These are phyloP conservation scores for Syzygium jambos DNA, from an alignment of 345 rosid genomes.

Conservation along the genomic window DNA sequence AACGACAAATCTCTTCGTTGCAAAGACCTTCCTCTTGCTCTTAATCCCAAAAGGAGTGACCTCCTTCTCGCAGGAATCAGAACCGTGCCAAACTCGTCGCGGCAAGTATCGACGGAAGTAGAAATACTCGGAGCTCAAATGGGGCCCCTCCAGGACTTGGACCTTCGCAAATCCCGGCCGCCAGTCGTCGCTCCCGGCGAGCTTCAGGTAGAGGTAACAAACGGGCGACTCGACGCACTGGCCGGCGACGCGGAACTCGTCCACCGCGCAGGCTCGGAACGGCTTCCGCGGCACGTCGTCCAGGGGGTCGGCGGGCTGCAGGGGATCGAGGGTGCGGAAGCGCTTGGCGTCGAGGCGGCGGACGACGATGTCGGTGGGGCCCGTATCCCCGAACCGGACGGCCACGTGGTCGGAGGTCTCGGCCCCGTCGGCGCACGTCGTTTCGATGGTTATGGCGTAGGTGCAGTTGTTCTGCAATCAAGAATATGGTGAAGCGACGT, in stretches of 20 bases:
- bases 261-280: conserved; percentile 42
- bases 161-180: conserved; percentile 37
- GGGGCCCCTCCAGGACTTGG: conserved; percentile 12
- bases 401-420: conserved; percentile 29
- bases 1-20: neutral
- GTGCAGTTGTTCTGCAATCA: conserved; percentile 22
- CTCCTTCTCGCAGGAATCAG: conserved; percentile 29
- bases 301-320: conserved; percentile 21
- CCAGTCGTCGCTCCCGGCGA: conserved; percentile 38
- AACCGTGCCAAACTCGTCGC: conserved; percentile 39
- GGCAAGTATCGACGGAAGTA: conserved; percentile 40
- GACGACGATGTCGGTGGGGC: conserved; percentile 28
- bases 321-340: conserved; percentile 22
- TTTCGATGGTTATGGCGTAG: conserved; percentile 36
- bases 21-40: conserved; percentile 19
- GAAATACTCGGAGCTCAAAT: conserved; percentile 23
- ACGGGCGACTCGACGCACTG: conserved; percentile 25
- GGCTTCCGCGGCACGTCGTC: conserved; percentile 31
- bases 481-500: neutral
- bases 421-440: conserved; percentile 35
- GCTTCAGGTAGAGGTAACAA: conserved; percentile 37
- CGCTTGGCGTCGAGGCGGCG: conserved; percentile 29
- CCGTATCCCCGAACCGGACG: conserved; percentile 37
- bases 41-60: conserved; percentile 41
- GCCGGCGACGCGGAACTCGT: conserved; percentile 30